Base-by-base conservation (phyloP, 2,329 filamentous ascomycete species). In the Endoconidiophora laricicola region DNA sequence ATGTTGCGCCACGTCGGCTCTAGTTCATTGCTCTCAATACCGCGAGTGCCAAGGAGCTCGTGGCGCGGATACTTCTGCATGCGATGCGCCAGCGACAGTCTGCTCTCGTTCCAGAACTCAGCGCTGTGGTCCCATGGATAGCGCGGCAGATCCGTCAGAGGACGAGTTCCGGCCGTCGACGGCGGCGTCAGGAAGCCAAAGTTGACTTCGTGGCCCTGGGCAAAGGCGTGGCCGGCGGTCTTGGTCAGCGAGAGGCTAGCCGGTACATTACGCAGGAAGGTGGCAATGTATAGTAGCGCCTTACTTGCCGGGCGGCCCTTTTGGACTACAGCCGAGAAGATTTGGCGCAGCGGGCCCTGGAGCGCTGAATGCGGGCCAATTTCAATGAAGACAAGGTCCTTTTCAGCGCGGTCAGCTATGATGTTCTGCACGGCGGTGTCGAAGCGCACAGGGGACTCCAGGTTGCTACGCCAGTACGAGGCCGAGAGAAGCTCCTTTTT, bases 61-160 rank as follows among this genome's bases (percentile, higher is more conserved):
- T 67, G 64, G 0, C 63, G 59, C 0, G 61, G 57, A 23, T 61
- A 59, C 24, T 54, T 50, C 0, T 61, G 56, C 44, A 58, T 55
- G 2, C 64, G 57, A 50, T 60, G 59, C 3, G 59, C 57, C 2
- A 56, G 53, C 3, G 58, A 60, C 2, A 60, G 51, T 1, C 61
- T 60, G 0, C 58, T 58, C 54, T 64, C 62, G 14, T 54, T 45
- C 61, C 64, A 68, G 62, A 62, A n/a, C 42, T 55, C 3, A 55
- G 57, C 48, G 68, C 63, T 18, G 65, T 60, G 61, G 59, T 63
- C 56, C 68, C 29, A 69, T 18, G 56, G 58, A 50, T 69, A 69
- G 0, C 57, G 55, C 0, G 67, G 66, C 16, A 69, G 56, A 40
- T 58, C 61, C 3, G 55, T 50, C 10, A 65, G 42, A 12, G 48